Conservation (phyloP, 768 basidiomycete species). For the Macrolepiota dolichaula region DNA sequence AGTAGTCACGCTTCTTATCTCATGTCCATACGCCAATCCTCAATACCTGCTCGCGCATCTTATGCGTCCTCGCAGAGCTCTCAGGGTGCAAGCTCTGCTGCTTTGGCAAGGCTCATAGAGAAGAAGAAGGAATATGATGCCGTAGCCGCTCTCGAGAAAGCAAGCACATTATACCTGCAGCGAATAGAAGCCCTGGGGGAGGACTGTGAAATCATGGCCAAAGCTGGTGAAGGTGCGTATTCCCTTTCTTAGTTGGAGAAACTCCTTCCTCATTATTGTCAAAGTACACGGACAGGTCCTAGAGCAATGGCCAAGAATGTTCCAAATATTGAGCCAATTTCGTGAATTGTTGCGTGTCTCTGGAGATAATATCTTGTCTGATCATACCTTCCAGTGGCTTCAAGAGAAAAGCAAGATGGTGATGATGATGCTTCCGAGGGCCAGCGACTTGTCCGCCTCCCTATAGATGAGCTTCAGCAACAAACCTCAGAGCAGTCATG, state of each 20-base stretch:
- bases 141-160: slow-evolving; percentile 66
- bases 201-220: slow-evolving; percentile 75
- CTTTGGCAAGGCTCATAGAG: slow-evolving; percentile 56
- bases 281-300: slow-evolving; percentile 75
- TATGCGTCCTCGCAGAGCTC: slow-evolving; percentile 36
- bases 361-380: background rate
- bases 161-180: slow-evolving; percentile 59
- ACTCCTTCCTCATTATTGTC: background rate
- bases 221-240: slow-evolving; percentile 63
- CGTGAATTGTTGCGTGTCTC: slow-evolving; percentile 29
- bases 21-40: slow-evolving; percentile 51
- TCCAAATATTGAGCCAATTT: slow-evolving; percentile 68
- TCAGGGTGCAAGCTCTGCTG: slow-evolving; percentile 42
- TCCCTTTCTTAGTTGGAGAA: background rate
- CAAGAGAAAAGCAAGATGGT: slow-evolving; percentile 34
- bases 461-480: slow-evolving; percentile 60
- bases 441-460: slow-evolving; percentile 70
- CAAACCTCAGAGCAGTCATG: slow-evolving; percentile 19
- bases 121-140: slow-evolving; percentile 84
- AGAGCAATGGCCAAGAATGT: slow-evolving; percentile 83
- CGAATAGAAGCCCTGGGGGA: slow-evolving; percentile 67
- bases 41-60: slow-evolving; percentile 47
- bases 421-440: slow-evolving; percentile 30
- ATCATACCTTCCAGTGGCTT: slow-evolving; percentile 38
- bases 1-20: background rate